These are phyloP conservation scores for Betula pendula DNA, from an alignment of 306 rosid genomes.

Conservation along the genomic window DNA sequence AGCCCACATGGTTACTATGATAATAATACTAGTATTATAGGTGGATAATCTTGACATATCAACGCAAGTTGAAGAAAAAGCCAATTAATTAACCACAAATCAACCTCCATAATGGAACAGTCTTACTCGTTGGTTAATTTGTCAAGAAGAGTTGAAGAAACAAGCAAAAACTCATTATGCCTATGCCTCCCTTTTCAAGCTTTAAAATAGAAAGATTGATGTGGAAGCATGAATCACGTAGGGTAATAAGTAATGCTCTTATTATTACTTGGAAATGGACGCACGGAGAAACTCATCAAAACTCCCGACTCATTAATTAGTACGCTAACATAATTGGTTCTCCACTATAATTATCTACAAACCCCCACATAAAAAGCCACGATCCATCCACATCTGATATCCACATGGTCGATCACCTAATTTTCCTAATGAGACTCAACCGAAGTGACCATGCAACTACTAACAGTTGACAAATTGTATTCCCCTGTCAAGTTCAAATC, in stretches of 20 bases:
- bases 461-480: too few relatives aligned
- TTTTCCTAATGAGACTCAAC: too few relatives aligned
- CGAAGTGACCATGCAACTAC: too few relatives aligned
- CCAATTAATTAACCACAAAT: not conserved
- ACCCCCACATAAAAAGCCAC: not conserved
- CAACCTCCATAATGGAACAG: constrained; percentile 29
- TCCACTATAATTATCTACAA: constrained; percentile 26
- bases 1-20: constrained; percentile 40
- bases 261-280: constrained; percentile 45
- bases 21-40: constrained; percentile 32
- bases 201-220: constrained; percentile 25
- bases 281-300: constrained; percentile 45
- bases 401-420: not conserved
- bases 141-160: constrained; percentile 21
- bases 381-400: not conserved
- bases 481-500: too few relatives aligned
- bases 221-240: constrained; percentile 33
- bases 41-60: constrained; percentile 57
- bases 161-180: constrained; percentile 9
- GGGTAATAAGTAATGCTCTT: constrained; percentile 28
- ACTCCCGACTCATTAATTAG: constrained; percentile 34
- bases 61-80: constrained; percentile 17
- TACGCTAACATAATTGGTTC: constrained; percentile 24
- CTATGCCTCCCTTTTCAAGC: not conserved
- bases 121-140: constrained; percentile 18